These are phyloP conservation scores for Pythium sp. DNA, from an alignment of 352 stramenopile species.

Conservation along the genomic window DNA sequence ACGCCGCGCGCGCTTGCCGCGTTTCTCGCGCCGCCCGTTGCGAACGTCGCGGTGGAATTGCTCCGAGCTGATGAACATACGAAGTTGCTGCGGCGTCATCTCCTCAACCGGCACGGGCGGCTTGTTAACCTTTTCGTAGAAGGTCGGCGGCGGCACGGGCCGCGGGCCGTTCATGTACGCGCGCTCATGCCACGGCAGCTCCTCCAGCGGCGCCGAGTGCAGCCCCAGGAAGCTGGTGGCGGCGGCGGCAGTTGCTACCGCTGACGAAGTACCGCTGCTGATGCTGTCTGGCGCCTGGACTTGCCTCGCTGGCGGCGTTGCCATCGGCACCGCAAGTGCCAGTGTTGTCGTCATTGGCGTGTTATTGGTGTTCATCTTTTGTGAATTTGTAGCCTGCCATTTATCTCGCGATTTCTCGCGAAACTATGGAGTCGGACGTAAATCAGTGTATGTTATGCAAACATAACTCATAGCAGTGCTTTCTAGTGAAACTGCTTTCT, in stretches of 20 bases:
- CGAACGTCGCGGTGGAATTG: background rate
- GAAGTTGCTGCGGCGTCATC: background rate
- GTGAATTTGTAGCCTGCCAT: too few species aligned
- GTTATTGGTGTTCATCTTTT: too few species aligned
- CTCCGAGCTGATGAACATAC: background rate
- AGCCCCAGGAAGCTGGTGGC: constrained; percentile 9
- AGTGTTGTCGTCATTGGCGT: too few species aligned
- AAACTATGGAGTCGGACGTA: too few species aligned
- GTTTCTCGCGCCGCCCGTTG: background rate
- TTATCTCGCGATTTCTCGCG: too few species aligned
- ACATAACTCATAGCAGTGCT: too few species aligned
- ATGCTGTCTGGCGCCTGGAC: too few species aligned
- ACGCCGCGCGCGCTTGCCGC: background rate
- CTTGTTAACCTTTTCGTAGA: background rate
- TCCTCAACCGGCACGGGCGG: background rate
- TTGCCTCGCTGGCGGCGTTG: too few species aligned
- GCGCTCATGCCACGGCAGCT: constrained; percentile 13
- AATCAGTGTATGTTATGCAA: too few species aligned
- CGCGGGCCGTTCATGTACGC: background rate
- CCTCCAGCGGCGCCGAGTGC: background rate
- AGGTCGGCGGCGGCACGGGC: background rate
- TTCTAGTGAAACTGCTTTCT: too few species aligned
- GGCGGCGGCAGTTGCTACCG: background rate
- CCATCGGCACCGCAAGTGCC: too few species aligned
- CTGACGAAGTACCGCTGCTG: background rate